These are phyloP conservation scores for Aspergillus fijiensis DNA, from an alignment of 2,329 filamentous ascomycete species.

Conservation along the genomic window DNA sequence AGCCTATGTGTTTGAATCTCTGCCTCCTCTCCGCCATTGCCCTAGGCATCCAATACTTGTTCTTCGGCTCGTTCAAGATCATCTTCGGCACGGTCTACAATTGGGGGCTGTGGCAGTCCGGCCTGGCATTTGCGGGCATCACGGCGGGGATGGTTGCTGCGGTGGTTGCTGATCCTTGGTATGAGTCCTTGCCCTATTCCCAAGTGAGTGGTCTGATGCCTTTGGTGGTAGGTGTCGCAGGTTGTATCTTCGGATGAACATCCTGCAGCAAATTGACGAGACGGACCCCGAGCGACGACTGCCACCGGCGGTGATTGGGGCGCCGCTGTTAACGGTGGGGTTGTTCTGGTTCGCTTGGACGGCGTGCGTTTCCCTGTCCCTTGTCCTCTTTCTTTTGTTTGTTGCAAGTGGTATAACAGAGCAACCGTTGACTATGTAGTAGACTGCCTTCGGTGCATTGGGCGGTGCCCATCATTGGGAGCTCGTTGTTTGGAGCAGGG, in stretches of 20 bases:
- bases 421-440: neutral
- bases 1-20: conserved; percentile 78
- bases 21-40: conserved; percentile 77
- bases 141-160: conserved; percentile 42
- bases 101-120: conserved; percentile 74
- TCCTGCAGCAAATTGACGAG: neutral
- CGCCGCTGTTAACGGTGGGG: conserved; percentile 69
- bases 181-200: neutral
- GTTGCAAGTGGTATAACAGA: too few species aligned
- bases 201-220: neutral
- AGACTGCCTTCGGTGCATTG: conserved; percentile 57
- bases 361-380: conserved; percentile 49
- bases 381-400: too few species aligned
- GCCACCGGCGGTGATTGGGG: conserved; percentile 67
- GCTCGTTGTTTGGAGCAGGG: conserved; percentile 65
- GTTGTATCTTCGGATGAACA: neutral
- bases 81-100: conserved; percentile 71
- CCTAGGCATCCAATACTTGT: conserved; percentile 79
- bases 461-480: conserved; percentile 72
- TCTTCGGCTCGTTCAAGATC: conserved; percentile 79
- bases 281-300: conserved; percentile 72
- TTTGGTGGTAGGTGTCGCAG: neutral
- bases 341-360: conserved; percentile 88
- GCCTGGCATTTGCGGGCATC: conserved; percentile 65
- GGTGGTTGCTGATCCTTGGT: conserved; percentile 31